Base-by-base conservation (phyloP, 2,329 filamentous ascomycete species). In the Stylonectria norvegica region DNA sequence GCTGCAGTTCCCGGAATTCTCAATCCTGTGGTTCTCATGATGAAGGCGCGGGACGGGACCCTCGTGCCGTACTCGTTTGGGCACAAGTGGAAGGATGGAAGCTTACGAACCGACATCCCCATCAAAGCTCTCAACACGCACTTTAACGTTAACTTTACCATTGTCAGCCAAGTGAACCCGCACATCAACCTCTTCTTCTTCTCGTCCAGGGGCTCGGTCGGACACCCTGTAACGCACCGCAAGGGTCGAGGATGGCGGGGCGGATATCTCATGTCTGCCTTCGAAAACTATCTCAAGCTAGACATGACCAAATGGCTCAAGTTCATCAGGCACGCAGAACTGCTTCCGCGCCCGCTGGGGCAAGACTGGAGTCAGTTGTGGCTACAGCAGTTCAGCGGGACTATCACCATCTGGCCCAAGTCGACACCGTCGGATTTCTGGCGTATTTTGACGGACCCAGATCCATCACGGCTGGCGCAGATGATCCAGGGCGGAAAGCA, bases 151-250 rank as follows among this genome's bases (percentile, higher is more conserved):
- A 96, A 95, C 62, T 98, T 97, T 65, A 91, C 87, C 49, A 90
- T 98, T 49, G 93, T 83, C 54, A 77, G 74, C 52, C 79, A 89
- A 68, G 91, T 96, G 34, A 98, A 98, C 63, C 93, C 93, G 2
- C 93, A 98, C 63, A 91, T 98, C 65, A 97, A 95, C 58, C 81
- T 97, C 19, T 98, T 98, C 75, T 97, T 98, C 77, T 98, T 97
- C 72, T 93, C 86, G 20, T 95, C 90, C 1, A 80, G 93, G 20
- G 93, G 93, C 10, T 85, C 86, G 0, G 91, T 97, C 8, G 93
- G 93, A 5, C 83, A 88, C 37, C 93, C 93, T 8, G 93, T 97
- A 14, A 96, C 90, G 0, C 93, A 98, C 64, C 86, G 93, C 39
- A 85, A 85, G 53, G 93, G 93, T 5, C 85, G 89, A 33, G 93